Conservation (phyloP, 2,329 filamentous ascomycete genomes). For the Taxawa tesnikishii region DNA sequence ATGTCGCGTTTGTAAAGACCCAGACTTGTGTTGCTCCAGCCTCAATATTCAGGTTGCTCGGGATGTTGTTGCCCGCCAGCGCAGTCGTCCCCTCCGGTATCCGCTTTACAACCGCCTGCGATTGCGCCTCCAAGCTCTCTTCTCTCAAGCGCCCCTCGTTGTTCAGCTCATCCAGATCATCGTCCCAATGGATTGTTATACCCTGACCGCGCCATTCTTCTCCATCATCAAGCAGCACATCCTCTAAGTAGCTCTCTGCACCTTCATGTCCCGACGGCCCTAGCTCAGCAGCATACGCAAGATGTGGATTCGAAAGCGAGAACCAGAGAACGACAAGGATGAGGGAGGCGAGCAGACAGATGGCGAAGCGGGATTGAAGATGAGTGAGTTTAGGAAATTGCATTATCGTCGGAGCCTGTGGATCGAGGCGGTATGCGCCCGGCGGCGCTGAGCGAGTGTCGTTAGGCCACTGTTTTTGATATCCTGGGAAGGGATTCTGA, state of each 20-base stretch:
- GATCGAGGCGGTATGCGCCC: neutral
- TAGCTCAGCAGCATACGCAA: slow-evolving; percentile 51
- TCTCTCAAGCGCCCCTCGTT: no score
- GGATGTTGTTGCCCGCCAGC: slow-evolving; percentile 49
- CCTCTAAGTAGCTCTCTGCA: slow-evolving; percentile 33
- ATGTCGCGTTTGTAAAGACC: slow-evolving; percentile 46
- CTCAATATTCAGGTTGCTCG: slow-evolving; percentile 45
- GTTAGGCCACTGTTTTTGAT: no score
- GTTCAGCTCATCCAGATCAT: slow-evolving; percentile 17
- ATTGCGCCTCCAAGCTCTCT: slow-evolving; percentile 34
- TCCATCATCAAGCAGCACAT: slow-evolving; percentile 15
- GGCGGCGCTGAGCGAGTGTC: no score
- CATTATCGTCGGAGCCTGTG: slow-evolving; percentile 4
- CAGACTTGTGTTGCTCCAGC: slow-evolving; percentile 53
- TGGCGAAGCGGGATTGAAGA: slow-evolving; percentile 59
- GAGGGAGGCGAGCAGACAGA: slow-evolving; percentile 50
- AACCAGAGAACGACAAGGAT: slow-evolving; percentile 50
- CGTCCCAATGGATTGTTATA: neutral
- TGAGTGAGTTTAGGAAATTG: slow-evolving; percentile 46
- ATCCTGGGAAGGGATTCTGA: no score
- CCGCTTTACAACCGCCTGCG: slow-evolving; percentile 33
- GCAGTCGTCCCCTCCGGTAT: slow-evolving; percentile 10
- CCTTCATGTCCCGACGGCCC: slow-evolving; percentile 28
- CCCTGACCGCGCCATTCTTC: neutral
- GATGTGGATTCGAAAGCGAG: slow-evolving; percentile 43